Conservation (phyloP, 169 alveolate species). For the Ichthyophthirius multifiliis region DNA sequence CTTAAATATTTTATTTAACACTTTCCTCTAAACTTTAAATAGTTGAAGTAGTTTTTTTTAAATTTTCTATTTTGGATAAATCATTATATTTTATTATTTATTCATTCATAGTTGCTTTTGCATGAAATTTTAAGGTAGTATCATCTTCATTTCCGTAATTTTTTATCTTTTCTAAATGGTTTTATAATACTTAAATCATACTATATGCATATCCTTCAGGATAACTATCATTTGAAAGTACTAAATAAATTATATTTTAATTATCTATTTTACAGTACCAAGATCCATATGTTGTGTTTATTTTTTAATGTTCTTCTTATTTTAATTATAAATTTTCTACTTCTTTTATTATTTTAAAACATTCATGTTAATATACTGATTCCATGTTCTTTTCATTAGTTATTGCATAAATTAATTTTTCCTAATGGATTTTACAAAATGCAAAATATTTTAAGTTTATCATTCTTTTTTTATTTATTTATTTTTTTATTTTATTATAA, state of each 20-base stretch:
- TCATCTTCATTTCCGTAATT: background rate
- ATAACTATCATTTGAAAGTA: slow-evolving; percentile 15
- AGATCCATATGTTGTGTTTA: slow-evolving; percentile 24
- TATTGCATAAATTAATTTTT: background rate
- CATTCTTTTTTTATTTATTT: background rate
- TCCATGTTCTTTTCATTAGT: background rate
- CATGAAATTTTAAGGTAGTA: background rate
- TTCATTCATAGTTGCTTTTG: background rate
- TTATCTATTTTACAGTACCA: slow-evolving; percentile 36
- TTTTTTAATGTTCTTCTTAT: slow-evolving; percentile 19
- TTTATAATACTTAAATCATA: background rate
- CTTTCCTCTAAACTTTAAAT: background rate
- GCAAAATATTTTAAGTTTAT: background rate
- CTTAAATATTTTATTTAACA: background rate
- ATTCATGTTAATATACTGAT: background rate
- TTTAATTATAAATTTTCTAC: background rate
- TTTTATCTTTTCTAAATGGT: background rate
- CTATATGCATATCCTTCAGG: slow-evolving; percentile 41
- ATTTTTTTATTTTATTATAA: no score
- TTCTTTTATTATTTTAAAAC: slow-evolving; percentile 9
- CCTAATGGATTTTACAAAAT: background rate
- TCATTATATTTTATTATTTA: background rate
- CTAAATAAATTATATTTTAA: background rate
- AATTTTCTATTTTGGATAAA: background rate
- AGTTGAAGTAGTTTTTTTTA: background rate